Percentiles rank a stretch among this genome's conserved stretches.
phyloP scores from a whole-genome alignment of 2,329 filamentous ascomycete species.

The Coniochaeta prunicola region DNA sequence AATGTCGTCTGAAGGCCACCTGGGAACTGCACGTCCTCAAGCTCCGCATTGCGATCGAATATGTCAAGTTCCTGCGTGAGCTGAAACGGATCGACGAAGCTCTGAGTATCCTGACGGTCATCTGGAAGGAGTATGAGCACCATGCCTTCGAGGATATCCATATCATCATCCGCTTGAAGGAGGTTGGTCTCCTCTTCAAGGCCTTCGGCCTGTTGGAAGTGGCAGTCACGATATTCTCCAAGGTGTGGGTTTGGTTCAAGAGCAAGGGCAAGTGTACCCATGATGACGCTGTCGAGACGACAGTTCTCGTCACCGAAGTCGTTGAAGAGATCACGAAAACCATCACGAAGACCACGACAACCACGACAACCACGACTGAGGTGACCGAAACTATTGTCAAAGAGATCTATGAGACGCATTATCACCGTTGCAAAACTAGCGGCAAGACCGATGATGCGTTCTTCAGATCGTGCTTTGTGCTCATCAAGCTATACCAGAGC shows the following conservation, averaged over 20 bases:
- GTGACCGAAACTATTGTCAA: slow-evolving; percentile 25
- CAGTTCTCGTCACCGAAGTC: slow-evolving; percentile 28
- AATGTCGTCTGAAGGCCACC: slow-evolving; percentile 19
- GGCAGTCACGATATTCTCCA: slow-evolving; percentile 25
- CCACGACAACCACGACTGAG: slow-evolving; percentile 23
- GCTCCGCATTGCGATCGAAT: slow-evolving; percentile 29
- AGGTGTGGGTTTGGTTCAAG: slow-evolving; percentile 32
- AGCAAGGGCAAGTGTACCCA: slow-evolving; percentile 20
- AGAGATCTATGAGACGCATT: slow-evolving; percentile 28
- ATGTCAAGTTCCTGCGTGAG: slow-evolving; percentile 24
- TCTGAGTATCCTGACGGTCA: slow-evolving; percentile 28
- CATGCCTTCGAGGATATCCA: slow-evolving; percentile 21
- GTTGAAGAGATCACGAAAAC: slow-evolving; percentile 30
- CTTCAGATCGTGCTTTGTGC: slow-evolving; percentile 25
- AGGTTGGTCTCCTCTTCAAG: slow-evolving; percentile 25
- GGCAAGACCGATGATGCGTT: slow-evolving; percentile 23
- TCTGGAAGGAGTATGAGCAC: slow-evolving; percentile 33
- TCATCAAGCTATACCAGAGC: slow-evolving; percentile 24
- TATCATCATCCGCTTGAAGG: slow-evolving; percentile 25
- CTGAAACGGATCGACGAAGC: slow-evolving; percentile 26
- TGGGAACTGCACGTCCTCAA: slow-evolving; percentile 27
- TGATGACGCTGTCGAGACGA: slow-evolving; percentile 25
- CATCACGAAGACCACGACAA: slow-evolving; percentile 23
- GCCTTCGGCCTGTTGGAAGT: slow-evolving; percentile 24
- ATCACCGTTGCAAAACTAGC: slow-evolving; percentile 23